phyloP scores from a whole-genome alignment of 225 moss, liverwort and hornwort genomes.

The Bryoerythrophyllum caledonicum region DNA sequence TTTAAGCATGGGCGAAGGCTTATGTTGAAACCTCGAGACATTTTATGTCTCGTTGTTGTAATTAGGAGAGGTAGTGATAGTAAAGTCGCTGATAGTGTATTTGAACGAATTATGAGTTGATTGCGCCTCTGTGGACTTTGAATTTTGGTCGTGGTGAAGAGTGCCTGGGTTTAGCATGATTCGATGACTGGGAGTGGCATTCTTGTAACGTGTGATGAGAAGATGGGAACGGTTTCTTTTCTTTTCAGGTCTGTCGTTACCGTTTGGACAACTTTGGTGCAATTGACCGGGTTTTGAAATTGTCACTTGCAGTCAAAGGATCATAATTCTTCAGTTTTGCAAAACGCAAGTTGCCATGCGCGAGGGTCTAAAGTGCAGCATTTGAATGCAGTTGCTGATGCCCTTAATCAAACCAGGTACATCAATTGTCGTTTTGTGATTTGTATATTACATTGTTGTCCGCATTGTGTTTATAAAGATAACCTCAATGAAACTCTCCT shows the following conservation, averaged over 20 bases:
- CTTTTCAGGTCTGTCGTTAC: not conserved
- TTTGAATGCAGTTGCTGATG: conserved; percentile 37
- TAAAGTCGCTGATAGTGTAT: not conserved
- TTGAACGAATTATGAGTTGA: not conserved
- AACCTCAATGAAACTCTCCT: conserved; percentile 1
- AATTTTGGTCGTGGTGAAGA: not conserved
- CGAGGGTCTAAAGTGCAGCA: conserved; percentile 30
- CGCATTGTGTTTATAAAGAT: not conserved
- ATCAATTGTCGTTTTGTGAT: not conserved
- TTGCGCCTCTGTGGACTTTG: not conserved
- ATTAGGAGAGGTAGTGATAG: not conserved
- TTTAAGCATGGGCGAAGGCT: conserved; percentile 22
- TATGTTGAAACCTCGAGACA: not conserved
- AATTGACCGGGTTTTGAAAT: conserved; percentile 11
- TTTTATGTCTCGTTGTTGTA: not conserved
- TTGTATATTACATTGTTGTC: not conserved
- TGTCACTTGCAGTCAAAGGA: conserved; percentile 33
- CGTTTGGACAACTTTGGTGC: not conserved
- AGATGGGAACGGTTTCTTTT: not conserved
- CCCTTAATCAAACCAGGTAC: conserved; percentile 48
- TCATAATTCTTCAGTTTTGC: conserved; percentile 24
- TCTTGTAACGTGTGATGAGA: not conserved
- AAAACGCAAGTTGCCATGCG: conserved; percentile 17
- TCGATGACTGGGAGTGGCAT: not conserved
- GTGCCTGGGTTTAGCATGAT: conserved; percentile 1